Evolutionary conservation across 768 basidiomycete species (phyloP), one percentile per base, ranked within the genome.

Genomic region (Rhizopogon vulgaris): DNA sequence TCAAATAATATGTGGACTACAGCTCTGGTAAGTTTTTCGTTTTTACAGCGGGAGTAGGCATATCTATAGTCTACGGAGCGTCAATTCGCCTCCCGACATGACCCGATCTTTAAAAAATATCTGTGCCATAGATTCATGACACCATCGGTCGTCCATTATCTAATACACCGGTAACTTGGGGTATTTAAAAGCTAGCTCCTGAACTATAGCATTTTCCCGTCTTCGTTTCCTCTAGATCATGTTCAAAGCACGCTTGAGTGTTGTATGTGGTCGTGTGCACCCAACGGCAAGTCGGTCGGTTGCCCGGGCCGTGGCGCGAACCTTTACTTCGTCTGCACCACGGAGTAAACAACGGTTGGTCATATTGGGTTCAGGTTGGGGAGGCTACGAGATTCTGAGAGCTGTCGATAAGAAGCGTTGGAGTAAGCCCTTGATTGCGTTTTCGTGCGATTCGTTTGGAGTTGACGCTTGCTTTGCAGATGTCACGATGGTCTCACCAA

Each of bases 291-390:
- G n/a, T 30, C 4, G 14, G 42, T 48, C 49, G 10, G 30, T 24
- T 34, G 43, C 22, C 22, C 22, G 22, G 22, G 22, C n/a, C 45
- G 41, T 51, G 12, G 48, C 48, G 28, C 73, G 76, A 24, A 55
- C 56, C 49, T 77, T 79, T 52, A 70, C 67, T 49, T 72, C 71
- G 15, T 74, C 76, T 4, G 43, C 60, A 7, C 52, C 66, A 1
- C 52, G 59, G 36, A 54, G 52, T 18, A 71, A 73, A 51, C 72
- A 72, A 45, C 67, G 71, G 32, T 76, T 88, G 34, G 78, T 87
- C 17, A 82, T 89, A 54, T 70, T 88, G 6, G 87, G 86, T 8
- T 87, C 85, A 9, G 87, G 87, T 22, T 89, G 86, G 87, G 86
- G 84, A 52, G 87, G 87, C 0, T 88, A 88, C 58, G 82, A 83